Conservation (phyloP, 345 rosid species). For the Erodium maritimum region DNA sequence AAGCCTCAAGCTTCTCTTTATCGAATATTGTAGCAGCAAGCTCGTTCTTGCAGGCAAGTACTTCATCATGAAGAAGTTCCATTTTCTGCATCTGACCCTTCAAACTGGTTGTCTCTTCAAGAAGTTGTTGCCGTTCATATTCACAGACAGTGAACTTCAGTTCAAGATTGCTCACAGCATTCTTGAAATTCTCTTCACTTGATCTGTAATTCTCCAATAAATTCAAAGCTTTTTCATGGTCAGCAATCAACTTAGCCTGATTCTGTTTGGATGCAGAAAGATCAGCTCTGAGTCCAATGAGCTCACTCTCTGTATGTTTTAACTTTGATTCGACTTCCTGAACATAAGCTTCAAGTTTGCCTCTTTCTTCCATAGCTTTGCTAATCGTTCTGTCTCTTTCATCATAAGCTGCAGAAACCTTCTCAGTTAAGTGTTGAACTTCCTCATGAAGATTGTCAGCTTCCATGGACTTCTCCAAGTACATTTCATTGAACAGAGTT, state of each 20-base stretch:
- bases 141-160: slow-evolving; percentile 41
- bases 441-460: slow-evolving; percentile 28
- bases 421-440: slow-evolving; percentile 12
- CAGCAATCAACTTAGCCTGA: slow-evolving; percentile 20
- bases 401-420: slow-evolving; percentile 11
- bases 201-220: slow-evolving; percentile 24
- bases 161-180: slow-evolving; percentile 29
- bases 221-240: slow-evolving; percentile 21
- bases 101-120: slow-evolving; percentile 22
- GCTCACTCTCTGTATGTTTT: slow-evolving; percentile 13
- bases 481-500: slow-evolving; percentile 20
- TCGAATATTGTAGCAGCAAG: slow-evolving; percentile 14
- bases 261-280: slow-evolving; percentile 24
- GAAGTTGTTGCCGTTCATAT: slow-evolving; percentile 31
- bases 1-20: slow-evolving; percentile 26
- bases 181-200: slow-evolving; percentile 33
- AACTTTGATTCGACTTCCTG: slow-evolving; percentile 9
- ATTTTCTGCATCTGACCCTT: slow-evolving; percentile 27
- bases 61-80: slow-evolving; percentile 22
- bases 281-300: slow-evolving; percentile 21
- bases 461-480: slow-evolving; percentile 21
- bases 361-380: slow-evolving; percentile 21
- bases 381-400: slow-evolving; percentile 27
- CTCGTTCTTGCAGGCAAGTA: slow-evolving; percentile 20
- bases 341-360: slow-evolving; percentile 18